Conservation (phyloP, 345 rosid genomes). For the Hibiscus tridactylites region DNA sequence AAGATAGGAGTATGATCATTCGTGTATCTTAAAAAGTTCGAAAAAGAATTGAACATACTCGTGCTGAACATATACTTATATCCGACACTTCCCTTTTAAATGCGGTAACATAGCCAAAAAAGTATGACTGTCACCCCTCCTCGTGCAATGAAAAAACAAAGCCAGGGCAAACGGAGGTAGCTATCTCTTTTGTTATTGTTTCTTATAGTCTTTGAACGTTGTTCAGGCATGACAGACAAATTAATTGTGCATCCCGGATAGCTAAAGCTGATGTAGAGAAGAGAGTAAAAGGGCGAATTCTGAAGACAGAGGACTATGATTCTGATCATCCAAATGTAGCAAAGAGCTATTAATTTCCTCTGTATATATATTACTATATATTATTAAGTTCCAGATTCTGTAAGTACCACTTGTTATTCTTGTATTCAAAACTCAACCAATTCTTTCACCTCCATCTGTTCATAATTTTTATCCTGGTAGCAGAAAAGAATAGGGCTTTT, state of each 20-base stretch:
- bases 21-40: neutral
- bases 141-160: neutral
- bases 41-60: neutral
- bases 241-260: conserved; percentile 22
- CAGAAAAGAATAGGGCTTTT: too few species aligned
- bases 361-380: neutral
- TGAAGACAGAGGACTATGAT: conserved; percentile 20
- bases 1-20: neutral
- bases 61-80: neutral
- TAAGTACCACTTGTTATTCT: neutral
- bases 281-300: conserved; percentile 21
- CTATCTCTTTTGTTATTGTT: neutral
- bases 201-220: neutral
- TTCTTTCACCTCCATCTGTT: conserved; percentile 7
- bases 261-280: conserved; percentile 22
- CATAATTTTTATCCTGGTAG: neutral
- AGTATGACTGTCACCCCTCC: neutral
- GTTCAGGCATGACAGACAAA: conserved; percentile 32
- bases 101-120: neutral
- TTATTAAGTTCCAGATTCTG: neutral
- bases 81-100: neutral
- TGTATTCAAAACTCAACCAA: conserved; percentile 8
- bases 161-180: neutral
- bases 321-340: conserved; percentile 19
- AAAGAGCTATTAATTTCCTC: conserved; percentile 13